A percentile compares a stretch with the other conserved stretches of the same genome.
These are phyloP conservation scores for Lecanosticta acicola DNA, from an alignment of 2,329 filamentous ascomycete genomes.

Conservation along the genomic window DNA sequence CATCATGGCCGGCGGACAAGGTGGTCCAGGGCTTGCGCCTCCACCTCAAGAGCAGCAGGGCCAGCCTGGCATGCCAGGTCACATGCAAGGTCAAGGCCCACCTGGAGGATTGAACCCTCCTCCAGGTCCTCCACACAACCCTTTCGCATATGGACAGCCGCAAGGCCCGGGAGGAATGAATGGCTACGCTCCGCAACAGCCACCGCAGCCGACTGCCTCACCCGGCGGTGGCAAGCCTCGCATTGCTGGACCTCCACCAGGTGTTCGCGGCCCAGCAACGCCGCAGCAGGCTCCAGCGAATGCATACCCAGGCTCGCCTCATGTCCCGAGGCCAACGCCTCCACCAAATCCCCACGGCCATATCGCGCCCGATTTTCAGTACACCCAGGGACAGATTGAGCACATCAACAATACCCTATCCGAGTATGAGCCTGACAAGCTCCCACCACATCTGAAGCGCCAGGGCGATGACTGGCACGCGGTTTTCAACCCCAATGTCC, in stretches of 20 bases:
- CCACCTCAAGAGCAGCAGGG: conserved; percentile 53
- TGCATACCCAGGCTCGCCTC: conserved; percentile 82
- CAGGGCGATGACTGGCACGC: conserved; percentile 90
- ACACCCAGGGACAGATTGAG: conserved; percentile 32
- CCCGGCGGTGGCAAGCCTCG: conserved; percentile 71
- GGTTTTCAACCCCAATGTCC: conserved; percentile 84
- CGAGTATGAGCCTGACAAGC: conserved; percentile 78
- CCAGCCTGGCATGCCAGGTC: conserved; percentile 51
- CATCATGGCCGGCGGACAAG: conserved; percentile 89
- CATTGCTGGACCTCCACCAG: conserved; percentile 21
- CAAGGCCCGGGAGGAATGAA: conserved; percentile 55
- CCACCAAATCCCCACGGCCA: conserved; percentile 38
- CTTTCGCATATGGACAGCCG: conserved; percentile 59
- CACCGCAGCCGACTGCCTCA: conserved; percentile 77
- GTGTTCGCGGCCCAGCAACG: conserved; percentile 62
- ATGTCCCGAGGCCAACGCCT: conserved; percentile 78
- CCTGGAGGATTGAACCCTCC: conserved; percentile 59
- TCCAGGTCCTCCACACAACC: conserved; percentile 58
- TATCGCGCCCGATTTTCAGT: conserved; percentile 29
- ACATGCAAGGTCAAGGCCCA: conserved; percentile 65
- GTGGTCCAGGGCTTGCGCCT: conserved; percentile 72
- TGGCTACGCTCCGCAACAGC: conserved; percentile 75
- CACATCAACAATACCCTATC: conserved; percentile 66
- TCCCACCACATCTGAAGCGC: conserved; percentile 83
- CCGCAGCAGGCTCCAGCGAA: conserved; percentile 86